These are phyloP conservation scores for Ceratobasidium sp. DNA, from an alignment of 1,284 basidiomycete genomes.

Conservation along the genomic window DNA sequence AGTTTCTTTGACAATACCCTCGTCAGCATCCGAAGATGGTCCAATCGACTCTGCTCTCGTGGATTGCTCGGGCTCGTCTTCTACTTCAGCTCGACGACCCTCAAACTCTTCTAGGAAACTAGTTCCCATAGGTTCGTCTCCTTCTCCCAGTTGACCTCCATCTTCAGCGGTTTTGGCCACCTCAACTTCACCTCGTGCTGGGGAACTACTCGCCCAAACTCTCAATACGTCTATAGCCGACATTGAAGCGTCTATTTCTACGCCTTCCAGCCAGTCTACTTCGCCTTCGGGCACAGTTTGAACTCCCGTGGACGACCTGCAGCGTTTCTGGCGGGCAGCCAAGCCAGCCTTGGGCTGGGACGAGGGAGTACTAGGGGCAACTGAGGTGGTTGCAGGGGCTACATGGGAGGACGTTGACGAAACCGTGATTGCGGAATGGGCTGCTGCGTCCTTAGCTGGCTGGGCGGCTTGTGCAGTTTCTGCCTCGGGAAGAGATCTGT, in stretches of 20 bases:
- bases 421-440: neutral
- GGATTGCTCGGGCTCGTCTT: neutral
- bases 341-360: neutral
- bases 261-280: conserved; percentile 28
- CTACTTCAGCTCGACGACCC: neutral
- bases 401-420: neutral
- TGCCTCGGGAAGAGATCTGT: neutral
- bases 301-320: conserved; percentile 15
- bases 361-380: neutral
- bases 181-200: neutral
- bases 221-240: conserved; percentile 35
- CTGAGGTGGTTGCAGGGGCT: neutral
- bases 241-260: conserved; percentile 26
- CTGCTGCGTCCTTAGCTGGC: neutral
- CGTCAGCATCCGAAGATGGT: conserved; percentile 3
- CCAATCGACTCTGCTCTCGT: conserved; percentile 6
- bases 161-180: neutral
- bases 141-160: neutral
- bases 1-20: neutral
- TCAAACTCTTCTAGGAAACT: conserved; percentile 28
- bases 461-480: neutral
- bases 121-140: neutral
- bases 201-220: conserved; percentile 17
- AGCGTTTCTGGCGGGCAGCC: conserved; percentile 5
- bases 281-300: conserved; percentile 16